Evolutionary conservation across 371 early-diverging fungal genomes (phyloP).

Genomic region (Fennellomyces sp.): DNA sequence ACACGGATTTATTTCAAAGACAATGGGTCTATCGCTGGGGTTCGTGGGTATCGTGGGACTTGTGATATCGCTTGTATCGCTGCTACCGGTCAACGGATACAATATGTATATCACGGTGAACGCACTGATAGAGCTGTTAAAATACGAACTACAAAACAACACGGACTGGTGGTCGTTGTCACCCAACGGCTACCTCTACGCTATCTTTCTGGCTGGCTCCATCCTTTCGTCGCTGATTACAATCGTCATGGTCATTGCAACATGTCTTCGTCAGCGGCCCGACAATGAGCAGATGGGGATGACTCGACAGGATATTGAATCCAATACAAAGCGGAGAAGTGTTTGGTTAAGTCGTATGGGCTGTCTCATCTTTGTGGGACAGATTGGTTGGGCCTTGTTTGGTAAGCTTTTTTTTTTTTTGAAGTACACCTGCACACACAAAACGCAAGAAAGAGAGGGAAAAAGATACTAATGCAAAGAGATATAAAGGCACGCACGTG

Average conservation of each 20-base stretch:
- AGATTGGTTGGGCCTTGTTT: slow-evolving; percentile 32
- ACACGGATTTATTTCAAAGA: slow-evolving; percentile 22
- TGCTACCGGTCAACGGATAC: slow-evolving; percentile 31
- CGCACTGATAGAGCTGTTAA: slow-evolving; percentile 28
- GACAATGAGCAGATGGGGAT: slow-evolving; percentile 8
- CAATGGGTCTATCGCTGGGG: slow-evolving; percentile 28
- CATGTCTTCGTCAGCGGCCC: slow-evolving; percentile 14
- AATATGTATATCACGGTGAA: slow-evolving; percentile 36
- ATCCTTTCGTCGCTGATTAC: slow-evolving; percentile 27
- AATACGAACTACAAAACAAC: slow-evolving; percentile 16
- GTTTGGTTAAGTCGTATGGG: slow-evolving; percentile 30
- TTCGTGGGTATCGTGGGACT: slow-evolving; percentile 31
- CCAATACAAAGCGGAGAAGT: slow-evolving; percentile 11
- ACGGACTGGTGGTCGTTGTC: slow-evolving; percentile 16
- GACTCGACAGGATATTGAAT: background rate
- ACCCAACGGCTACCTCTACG: slow-evolving; percentile 7
- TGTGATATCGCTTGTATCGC: slow-evolving; percentile 24
- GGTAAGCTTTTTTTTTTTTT: slow-evolving; percentile 20
- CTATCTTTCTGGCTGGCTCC: slow-evolving; percentile 23
- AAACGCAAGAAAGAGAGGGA: slow-evolving; percentile 3
- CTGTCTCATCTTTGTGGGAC: slow-evolving; percentile 28
- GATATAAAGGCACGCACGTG: slow-evolving; percentile 19
- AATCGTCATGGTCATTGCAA: slow-evolving; percentile 19
- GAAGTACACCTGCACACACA: background rate
- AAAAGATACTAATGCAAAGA: background rate